Percentiles rank a stretch among this genome's conserved stretches.
Evolutionary conservation across 2,329 filamentous ascomycete genomes (phyloP).

Genomic region (Claviceps lovelessii): DNA sequence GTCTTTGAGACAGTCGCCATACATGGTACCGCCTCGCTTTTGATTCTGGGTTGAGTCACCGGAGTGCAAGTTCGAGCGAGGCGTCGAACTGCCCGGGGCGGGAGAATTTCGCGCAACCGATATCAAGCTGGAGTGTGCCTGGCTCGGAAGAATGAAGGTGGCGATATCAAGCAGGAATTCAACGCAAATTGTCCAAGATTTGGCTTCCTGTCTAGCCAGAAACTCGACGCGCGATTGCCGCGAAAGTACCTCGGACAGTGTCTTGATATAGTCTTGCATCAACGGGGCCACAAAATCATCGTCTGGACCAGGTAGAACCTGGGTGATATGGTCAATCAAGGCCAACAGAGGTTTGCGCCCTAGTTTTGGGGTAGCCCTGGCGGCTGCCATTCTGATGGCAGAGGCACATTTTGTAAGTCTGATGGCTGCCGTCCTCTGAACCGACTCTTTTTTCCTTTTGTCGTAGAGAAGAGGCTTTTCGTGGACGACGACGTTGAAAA

Average conservation of each 20-base stretch:
- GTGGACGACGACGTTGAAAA: slow-evolving; percentile 54
- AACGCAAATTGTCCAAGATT: slow-evolving; percentile 54
- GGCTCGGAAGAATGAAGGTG: slow-evolving; percentile 30
- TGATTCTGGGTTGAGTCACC: slow-evolving; percentile 18
- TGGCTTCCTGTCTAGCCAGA: slow-evolving; percentile 39
- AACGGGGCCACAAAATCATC: slow-evolving; percentile 56
- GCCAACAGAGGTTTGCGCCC: slow-evolving; percentile 65
- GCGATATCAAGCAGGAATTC: slow-evolving; percentile 57
- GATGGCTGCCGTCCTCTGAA: slow-evolving; percentile 33
- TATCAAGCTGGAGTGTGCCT: slow-evolving; percentile 12
- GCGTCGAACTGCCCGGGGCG: slow-evolving; percentile 22
- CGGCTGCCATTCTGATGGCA: slow-evolving; percentile 57
- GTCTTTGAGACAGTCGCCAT: slow-evolving; percentile 22
- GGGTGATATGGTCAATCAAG: slow-evolving; percentile 67
- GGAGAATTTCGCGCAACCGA: slow-evolving; percentile 22
- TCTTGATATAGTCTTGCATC: slow-evolving; percentile 63
- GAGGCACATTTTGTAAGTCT: slow-evolving; percentile 56
- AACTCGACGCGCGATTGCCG: slow-evolving; percentile 69
- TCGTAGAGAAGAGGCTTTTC: slow-evolving; percentile 54
- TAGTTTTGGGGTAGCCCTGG: slow-evolving; percentile 52
- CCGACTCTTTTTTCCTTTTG: slow-evolving; percentile 30
- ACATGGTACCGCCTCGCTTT: slow-evolving; percentile 13
- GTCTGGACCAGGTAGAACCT: slow-evolving; percentile 50
- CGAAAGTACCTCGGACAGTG: slow-evolving; percentile 54
- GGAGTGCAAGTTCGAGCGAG: slow-evolving; percentile 16